Base-by-base conservation (phyloP, 1,284 basidiomycete genomes). In the Naganishia sp. region DNA sequence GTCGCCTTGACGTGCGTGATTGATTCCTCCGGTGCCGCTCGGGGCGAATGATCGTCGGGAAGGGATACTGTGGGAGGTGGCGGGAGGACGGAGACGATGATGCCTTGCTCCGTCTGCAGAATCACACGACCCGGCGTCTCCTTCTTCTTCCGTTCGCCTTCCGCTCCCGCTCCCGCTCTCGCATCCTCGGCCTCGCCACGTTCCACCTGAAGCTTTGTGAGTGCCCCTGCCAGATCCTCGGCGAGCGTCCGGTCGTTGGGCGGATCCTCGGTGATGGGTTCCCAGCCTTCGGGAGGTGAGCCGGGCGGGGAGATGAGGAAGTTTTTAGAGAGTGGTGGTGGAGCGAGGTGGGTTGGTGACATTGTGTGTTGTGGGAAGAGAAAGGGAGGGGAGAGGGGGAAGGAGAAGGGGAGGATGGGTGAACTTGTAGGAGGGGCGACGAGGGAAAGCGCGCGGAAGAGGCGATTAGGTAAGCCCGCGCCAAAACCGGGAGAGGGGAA, bases 271-370 rank as follows among this genome's bases (percentile, higher is more conserved):
- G 83, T 82, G 68, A 94, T 86, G 35, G 86, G 92, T 75, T 96
- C 93, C 95, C 95, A 99, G 1, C 95, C 95, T 2, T 96, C 88
- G 0, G 95, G 95, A 0, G 96, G 95, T 0, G 92, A 94, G n/a
- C 95, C 96, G 1, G 96, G 96, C 0, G 95, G 95, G 0, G 94
- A 97, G 72, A 99, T 95, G 61, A 99, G 84, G 80, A 98, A 98
- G 81, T 99, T 98, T 81, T 92, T 92, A 72, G 92, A 89, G 45
- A 87, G 75, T 0, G 84, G 81, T 0, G 95, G 95, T 0, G 92
- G 91, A 32, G 83, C 85, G 52, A 97, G 85, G 72, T 88, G 69
- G 28, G 71, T 69, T 31, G 68, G 79, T 58, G 76, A 69, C 41
- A 42, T 50, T 31, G 46, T 31, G 43, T 9, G 18, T 58, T 10